Base-by-base conservation (phyloP, 164 flowering plant species). In the Macadamia tetraphylla region DNA sequence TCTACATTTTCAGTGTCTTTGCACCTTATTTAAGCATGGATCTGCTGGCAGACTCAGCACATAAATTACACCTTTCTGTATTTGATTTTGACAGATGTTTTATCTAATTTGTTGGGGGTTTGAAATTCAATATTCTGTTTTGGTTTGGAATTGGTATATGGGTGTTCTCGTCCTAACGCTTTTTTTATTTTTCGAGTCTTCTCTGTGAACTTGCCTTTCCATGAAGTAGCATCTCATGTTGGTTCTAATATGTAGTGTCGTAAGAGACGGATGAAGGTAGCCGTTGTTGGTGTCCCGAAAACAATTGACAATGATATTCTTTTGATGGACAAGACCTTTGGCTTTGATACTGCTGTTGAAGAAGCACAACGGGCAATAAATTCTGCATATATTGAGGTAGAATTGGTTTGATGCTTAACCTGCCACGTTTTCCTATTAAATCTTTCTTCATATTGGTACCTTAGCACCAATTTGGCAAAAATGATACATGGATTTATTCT, bases 301-400 rank as follows among this genome's bases (percentile, higher is more conserved):
- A 81, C 84, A 30, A 81, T 81, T 63, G 84, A 81, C 43, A 81
- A 81, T 64, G 84, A 81, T 70, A 79, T 81, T 63, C 84, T 81
- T 70, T 53, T 77, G 65, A 81, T 81, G 84, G 84, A 81, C 70
- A 81, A 81, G 70, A 81, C 84, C 9, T 81, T 81, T 75, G 84
- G 84, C 46, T 81, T 81, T 75, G 84, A 81, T 56, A 81, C 84
- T 35, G 81, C 81, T 62, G 84, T 81, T 18, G 84, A 81, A 76
- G 84, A 81, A 79, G 82, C 84, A 43, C 84, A 81, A 72, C 70
- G 84, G 53, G 82, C 84, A 55, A 81, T 81, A 57, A 81, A 81
- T 77, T 81, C 84, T 43, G 84, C 84, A 40, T 81, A 81, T 65
- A 81, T 81, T 71, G 84, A 81, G 82, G 84, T 77, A 77, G 35